phyloP scores from a whole-genome alignment of 768 basidiomycete genomes.

The Suillus tomentosus region DNA sequence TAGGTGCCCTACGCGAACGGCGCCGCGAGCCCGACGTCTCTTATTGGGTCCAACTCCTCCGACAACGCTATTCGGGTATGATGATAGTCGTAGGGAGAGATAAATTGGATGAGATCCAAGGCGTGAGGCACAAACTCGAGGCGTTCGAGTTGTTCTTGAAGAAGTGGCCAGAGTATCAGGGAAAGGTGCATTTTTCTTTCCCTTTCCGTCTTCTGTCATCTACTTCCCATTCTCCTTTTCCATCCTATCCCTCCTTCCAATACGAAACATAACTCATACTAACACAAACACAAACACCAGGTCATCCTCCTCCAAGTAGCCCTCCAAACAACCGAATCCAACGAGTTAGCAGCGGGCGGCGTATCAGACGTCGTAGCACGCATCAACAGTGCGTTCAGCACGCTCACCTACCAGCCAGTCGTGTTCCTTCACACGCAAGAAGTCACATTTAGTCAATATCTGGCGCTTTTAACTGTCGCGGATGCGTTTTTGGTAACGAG shows the following conservation, averaged over 20 bases:
- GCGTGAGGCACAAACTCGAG: constrained; percentile 79
- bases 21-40: constrained; percentile 76
- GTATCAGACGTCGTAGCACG: constrained; percentile 74
- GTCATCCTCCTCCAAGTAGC: constrained; percentile 88
- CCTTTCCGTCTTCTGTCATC: background rate
- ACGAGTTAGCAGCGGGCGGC: constrained; percentile 64
- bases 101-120: constrained; percentile 87
- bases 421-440: constrained; percentile 86
- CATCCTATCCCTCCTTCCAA: background rate
- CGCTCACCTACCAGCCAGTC: constrained; percentile 84
- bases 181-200: constrained; percentile 48
- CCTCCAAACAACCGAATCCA: constrained; percentile 76
- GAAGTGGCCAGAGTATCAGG: constrained; percentile 76
- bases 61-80: constrained; percentile 82
- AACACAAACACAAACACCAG: constrained; percentile 31
- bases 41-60: constrained; percentile 81
- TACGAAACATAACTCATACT: background rate
- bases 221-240: background rate
- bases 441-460: constrained; percentile 82
- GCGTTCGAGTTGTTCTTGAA: constrained; percentile 85
- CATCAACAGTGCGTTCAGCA: constrained; percentile 82
- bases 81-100: constrained; percentile 87
- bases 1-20: constrained; percentile 62
- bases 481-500: constrained; percentile 87
- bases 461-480: constrained; percentile 78